Conservation (phyloP, 1,284 basidiomycete genomes). For the Ganoderma lucidum region DNA sequence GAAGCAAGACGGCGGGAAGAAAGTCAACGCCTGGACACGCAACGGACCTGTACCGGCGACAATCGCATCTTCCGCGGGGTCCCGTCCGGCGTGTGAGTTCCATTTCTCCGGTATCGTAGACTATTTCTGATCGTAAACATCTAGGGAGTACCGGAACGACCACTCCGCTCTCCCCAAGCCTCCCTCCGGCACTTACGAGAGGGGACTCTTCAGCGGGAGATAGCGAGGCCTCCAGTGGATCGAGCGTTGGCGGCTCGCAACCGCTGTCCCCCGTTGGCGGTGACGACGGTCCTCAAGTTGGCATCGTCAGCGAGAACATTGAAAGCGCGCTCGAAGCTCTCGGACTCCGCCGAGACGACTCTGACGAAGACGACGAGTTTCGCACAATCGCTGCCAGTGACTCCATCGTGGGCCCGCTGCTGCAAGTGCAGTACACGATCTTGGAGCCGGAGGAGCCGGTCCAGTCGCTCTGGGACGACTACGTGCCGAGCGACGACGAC, state of each 20-base stretch:
- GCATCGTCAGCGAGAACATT: slow-evolving; percentile 5
- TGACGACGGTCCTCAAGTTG: not conserved
- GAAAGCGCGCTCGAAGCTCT: slow-evolving; percentile 15
- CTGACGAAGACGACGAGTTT: slow-evolving; percentile 15
- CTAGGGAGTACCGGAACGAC: slow-evolving; percentile 10
- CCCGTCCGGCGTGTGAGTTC: not conserved
- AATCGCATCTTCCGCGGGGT: not conserved
- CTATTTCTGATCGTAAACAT: not conserved
- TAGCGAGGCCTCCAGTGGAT: slow-evolving; percentile 4
- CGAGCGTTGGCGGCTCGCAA: slow-evolving; percentile 4
- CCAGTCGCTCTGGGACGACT: slow-evolving; percentile 12
- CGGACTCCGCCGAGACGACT: slow-evolving; percentile 12
- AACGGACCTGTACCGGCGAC: not conserved
- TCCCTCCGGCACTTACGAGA: slow-evolving; percentile 13
- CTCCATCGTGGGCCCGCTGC: not conserved
- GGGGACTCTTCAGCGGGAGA: slow-evolving; percentile 4
- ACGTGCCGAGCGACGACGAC: not conserved
- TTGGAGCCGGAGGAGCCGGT: not conserved
- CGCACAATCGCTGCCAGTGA: not conserved
- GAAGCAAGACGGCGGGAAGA: not conserved
- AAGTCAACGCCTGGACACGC: not conserved
- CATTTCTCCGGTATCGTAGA: not conserved
- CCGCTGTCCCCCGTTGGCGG: slow-evolving; percentile 3
- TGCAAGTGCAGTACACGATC: not conserved
- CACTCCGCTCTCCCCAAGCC: slow-evolving; percentile 11